Evolutionary conservation across 768 basidiomycete species (phyloP).

Genomic region (Gymnopilus junonius): DNA sequence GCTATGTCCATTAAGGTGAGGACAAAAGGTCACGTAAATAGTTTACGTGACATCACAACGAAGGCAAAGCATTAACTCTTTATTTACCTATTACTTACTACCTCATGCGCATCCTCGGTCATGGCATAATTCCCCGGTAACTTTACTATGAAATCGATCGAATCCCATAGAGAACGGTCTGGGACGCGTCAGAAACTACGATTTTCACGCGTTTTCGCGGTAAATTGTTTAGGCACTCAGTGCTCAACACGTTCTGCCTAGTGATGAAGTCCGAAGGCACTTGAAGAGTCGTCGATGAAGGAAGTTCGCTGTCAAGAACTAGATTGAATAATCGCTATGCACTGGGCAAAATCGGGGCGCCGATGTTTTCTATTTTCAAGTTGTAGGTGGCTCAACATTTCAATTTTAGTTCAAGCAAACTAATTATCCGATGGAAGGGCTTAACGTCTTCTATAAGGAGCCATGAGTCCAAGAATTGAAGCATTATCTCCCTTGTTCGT

Average conservation of each 20-base stretch:
- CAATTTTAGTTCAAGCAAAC: neutral
- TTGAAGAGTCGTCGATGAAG: neutral
- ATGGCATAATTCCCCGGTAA: neutral
- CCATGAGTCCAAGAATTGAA: neutral
- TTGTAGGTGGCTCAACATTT: too few relatives aligned
- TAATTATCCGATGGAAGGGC: neutral
- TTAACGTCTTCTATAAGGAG: neutral
- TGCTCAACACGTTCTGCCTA: too few relatives aligned
- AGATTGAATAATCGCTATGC: too few relatives aligned
- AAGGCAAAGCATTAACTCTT: neutral
- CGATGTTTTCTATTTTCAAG: too few relatives aligned
- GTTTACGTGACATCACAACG: too few relatives aligned
- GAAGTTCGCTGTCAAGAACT: slow-evolving; percentile 1
- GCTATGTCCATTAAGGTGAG: too few relatives aligned
- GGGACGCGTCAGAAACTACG: neutral
- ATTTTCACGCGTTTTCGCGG: neutral
- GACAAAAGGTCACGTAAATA: too few relatives aligned
- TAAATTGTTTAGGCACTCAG: neutral
- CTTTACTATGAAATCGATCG: neutral
- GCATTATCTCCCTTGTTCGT: slow-evolving; percentile 14
- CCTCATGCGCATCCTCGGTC: neutral
- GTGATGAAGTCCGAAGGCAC: slow-evolving; percentile 1
- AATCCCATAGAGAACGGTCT: neutral
- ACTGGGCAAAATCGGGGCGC: too few relatives aligned
- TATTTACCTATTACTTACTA: neutral